Evolutionary conservation across 345 rosid species (phyloP), one percentile per base, ranked within the genome.

Genomic region (Salix udensis): DNA sequence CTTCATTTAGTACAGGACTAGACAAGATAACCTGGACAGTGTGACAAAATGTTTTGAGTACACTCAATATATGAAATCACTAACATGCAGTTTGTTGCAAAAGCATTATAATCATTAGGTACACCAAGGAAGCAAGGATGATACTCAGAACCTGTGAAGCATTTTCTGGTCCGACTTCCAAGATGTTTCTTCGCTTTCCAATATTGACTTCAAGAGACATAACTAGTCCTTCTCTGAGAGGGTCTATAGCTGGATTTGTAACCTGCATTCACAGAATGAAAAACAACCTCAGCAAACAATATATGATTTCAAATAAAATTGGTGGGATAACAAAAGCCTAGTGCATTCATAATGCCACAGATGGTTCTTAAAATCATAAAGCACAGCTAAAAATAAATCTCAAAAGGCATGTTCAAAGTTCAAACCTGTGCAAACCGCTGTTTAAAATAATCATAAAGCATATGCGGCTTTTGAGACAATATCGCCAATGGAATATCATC

Each of bases 401-500:
- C 55, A 68, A 70, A 80, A 67, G 64, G 64, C 64, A 58, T 58
- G 64, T 58, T n/a, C 64, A 55, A 55, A 55, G 61, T n/a, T 55
- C 82, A 79, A 75, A 91, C 98, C 98, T 95, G 99, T 6, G 99
- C 99, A 91, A 96, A 96, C 72, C 99, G 90, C 87, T 96, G 99
- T 88, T 96, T 95, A 80, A 95, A 95, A 79, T 95, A 95, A 88
- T 95, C 99, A 62, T 88, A 95, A 76, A 95, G 96, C 97, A 93
- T 85, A 66, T 96, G 99, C 14, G 94, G 88, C 85, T 76, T 93
- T 77, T 89, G 99, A 74, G 98, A 96, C 84, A 95, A 73, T 68
- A 88, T 86, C 67, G 98, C 97, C 78, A 94, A 76, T 2, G 97
- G 98, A 86, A 86, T 90, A 83, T 92, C 97, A 85, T 92, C 97